Conservation (phyloP, 2,329 filamentous ascomycete genomes). For the Geosmithia morbida region DNA sequence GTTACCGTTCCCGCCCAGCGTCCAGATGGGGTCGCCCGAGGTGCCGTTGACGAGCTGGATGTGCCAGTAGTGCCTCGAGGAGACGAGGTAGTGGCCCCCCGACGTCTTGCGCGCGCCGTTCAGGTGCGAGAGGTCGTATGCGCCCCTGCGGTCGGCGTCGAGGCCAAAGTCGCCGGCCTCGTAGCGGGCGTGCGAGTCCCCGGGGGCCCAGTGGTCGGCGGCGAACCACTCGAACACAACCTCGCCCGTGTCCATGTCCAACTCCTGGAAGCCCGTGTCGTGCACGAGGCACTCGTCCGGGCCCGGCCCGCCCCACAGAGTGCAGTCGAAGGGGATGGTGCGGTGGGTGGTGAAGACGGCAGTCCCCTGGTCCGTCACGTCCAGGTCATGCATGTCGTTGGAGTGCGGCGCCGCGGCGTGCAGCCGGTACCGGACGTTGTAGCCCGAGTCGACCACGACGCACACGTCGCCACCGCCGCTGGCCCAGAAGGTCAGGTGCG, state of each 20-base stretch:
- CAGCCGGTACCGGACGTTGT: constrained; percentile 21
- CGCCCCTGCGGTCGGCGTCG: constrained; percentile 8
- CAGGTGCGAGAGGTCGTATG: constrained; percentile 22
- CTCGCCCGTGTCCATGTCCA: constrained; percentile 19
- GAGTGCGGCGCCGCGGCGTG: constrained; percentile 18
- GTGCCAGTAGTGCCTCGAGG: constrained; percentile 15
- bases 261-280: constrained; percentile 23
- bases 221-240: constrained; percentile 22
- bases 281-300: constrained; percentile 12
- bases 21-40: constrained; percentile 18
- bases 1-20: constrained; percentile 18
- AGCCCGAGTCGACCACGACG: constrained; percentile 16
- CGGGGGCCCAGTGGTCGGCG: constrained; percentile 13
- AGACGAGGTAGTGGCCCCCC: constrained; percentile 21
- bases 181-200: constrained; percentile 12
- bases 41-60: constrained; percentile 14
- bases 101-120: constrained; percentile 18
- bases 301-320: constrained; percentile 16
- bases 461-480: constrained; percentile 14
- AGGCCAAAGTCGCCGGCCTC: constrained; percentile 13
- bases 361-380: constrained; percentile 23
- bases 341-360: constrained; percentile 27
- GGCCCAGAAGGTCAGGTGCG: constrained; percentile 21
- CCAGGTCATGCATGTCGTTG: constrained; percentile 26
- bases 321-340: constrained; percentile 14